Percentiles rank a stretch among this genome's conserved stretches.
These are phyloP conservation scores for Lactifluus pinguis DNA, from an alignment of 768 basidiomycete genomes.

Conservation along the genomic window DNA sequence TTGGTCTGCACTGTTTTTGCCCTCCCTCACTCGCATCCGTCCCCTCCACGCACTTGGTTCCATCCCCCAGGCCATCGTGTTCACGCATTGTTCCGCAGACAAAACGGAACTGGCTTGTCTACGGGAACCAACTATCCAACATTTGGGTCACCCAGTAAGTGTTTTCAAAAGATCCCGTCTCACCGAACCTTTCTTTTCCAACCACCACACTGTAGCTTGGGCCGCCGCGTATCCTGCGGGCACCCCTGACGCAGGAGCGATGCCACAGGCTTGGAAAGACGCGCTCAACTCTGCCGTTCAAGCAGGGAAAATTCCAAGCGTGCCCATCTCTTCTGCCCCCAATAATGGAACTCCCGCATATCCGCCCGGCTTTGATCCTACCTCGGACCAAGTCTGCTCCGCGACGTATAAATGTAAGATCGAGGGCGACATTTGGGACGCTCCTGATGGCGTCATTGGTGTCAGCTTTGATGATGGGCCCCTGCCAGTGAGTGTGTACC, in stretches of 20 bases:
- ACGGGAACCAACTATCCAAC: constrained; percentile 41
- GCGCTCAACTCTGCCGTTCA: constrained; percentile 59
- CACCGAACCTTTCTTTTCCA: background rate
- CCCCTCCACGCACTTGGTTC: constrained; percentile 42
- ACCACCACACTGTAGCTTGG: constrained; percentile 41
- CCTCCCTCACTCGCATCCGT: constrained; percentile 21
- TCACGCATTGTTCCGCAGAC: constrained; percentile 53
- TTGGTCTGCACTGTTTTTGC: constrained; percentile 3
- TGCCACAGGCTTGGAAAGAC: constrained; percentile 65
- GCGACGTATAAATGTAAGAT: constrained; percentile 50
- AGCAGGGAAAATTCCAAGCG: constrained; percentile 64
- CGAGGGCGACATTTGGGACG: constrained; percentile 63
- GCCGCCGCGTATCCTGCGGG: constrained; percentile 44
- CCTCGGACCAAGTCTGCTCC: constrained; percentile 57
- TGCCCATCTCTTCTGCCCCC: constrained; percentile 40
- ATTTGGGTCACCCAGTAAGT: constrained; percentile 53
- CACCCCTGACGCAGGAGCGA: constrained; percentile 38
- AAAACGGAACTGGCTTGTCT: constrained; percentile 19
- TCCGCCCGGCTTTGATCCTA: constrained; percentile 32
- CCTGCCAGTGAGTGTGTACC: constrained; percentile 31
- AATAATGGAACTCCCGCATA: constrained; percentile 30
- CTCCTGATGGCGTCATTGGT: constrained; percentile 58
- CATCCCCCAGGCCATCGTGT: constrained; percentile 53
- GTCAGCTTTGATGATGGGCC: constrained; percentile 81
- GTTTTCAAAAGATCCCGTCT: background rate